Evolutionary conservation across 2,329 filamentous ascomycete genomes (phyloP), one percentile per base, ranked within the genome.

Genomic region (Xylaria sp.): DNA sequence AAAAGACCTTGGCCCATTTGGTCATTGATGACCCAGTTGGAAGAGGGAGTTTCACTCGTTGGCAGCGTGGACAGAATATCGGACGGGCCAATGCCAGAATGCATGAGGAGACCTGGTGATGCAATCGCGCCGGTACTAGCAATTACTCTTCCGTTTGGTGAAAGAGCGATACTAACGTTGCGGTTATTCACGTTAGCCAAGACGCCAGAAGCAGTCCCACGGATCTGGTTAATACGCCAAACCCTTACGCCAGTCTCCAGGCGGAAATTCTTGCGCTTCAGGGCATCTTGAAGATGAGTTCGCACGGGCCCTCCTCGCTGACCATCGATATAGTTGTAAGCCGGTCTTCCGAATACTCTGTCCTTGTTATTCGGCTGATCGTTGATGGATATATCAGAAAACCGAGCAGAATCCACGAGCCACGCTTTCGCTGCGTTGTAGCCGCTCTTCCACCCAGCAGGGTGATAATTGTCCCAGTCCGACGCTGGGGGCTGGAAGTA

Each of bases 401-500:
- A 86, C 9, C 83, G 83, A 18, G 84, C 83, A 43, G 79, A 79
- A 9, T 83, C 79, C 5, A 88, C 85, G 3, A 88, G 77, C 85
- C 85, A 88, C 43, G 82, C 77, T 68, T 78, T 82, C 0, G 83
- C 83, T 9, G 81, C 83, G 1, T 83, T 77, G 60, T 83, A 86
- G 18, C 84, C 84, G 23, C 78, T 81, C 74, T 86, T 86, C 86
- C 86, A 88, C 15, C 83, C 84, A 0, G 76, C 69, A 0, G 84
- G 84, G 62, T 83, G 83, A 59, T 85, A 86, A 8, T 80, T 75
- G 72, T 87, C 83, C 80, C 83, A 87, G 70, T 88, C 86, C 1
- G 83, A 83, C 1, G 83, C 82, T 0, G 85, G 85, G 6, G 86
- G 85, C 68, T 87, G 82, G 69, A 87, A 86, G 75, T 82, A 87